Base-by-base conservation (phyloP, 805 yeast species). In the Cyberlindnera suaveolens region DNA sequence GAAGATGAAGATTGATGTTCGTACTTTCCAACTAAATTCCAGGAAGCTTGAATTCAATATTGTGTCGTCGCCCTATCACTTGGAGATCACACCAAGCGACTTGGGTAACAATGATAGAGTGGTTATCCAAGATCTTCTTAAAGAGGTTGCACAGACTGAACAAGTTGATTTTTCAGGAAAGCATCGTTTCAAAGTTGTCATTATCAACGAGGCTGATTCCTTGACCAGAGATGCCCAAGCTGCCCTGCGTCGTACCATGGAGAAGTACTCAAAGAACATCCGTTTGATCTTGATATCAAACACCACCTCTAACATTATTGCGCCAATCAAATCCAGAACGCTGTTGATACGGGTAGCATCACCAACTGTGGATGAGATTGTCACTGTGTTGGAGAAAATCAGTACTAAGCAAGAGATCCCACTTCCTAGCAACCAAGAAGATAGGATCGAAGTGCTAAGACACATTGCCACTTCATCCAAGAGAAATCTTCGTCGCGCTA, bases 41-140 rank as follows among this genome's bases (percentile, higher is more conserved):
- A 70, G 90, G 38, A 91, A 88, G 60, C 65, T 93, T 43, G 98
- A 93, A 56, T 82, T 93, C 64, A 93, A 88, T 57, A 89, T 93
- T 18, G 85, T 93, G n/a, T 85, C 96, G 36, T 83, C 95, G 10
- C 85, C 91, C 0, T 79, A 82, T 59, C 99, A 93, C 64, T 66
- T 90, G 49, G 99, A 93, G 61, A 85, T 93, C 55, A 93, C 98
- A 3, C 99, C 99, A 7, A 78, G 93, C 47, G 99, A 93, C 64
- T 83, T 93, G 82, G 98, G 98, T 6, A 88, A 84, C 62, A 88
- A 89, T 59, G 99, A 93, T 65, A 74, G 98, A 49, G 82, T 93
- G 40, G 96, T 93, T 29, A 89, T 93, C 52, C 98, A 93, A 61
- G 97, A 93, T 56, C 66, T 93, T 47, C 72, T 93, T 53, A 93